These are phyloP conservation scores for Diplodia scrobiculata DNA, from an alignment of 2,329 filamentous ascomycete species.

Conservation along the genomic window DNA sequence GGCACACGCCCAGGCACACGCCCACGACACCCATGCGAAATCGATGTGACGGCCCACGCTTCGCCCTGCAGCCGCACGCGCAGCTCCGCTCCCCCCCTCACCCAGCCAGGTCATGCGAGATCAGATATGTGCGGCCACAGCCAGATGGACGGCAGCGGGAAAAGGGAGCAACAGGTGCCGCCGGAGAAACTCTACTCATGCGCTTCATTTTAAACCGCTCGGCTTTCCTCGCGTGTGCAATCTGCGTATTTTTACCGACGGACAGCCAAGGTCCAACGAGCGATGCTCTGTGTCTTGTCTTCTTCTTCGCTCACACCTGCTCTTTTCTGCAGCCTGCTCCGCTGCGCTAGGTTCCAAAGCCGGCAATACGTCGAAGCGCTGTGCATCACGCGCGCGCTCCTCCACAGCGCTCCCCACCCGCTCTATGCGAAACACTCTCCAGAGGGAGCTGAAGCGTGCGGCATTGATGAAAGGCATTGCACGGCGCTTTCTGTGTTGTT, in stretches of 20 bases:
- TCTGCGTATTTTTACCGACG: conserved; percentile 6
- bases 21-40: neutral
- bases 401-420: neutral
- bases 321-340: neutral
- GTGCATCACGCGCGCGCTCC: neutral
- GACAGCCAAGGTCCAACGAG: neutral
- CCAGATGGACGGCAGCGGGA: neutral
- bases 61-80: neutral
- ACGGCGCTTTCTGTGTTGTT: neutral
- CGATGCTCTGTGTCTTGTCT: neutral
- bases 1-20: no score
- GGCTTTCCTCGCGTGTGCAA: neutral
- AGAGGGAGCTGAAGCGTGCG: neutral
- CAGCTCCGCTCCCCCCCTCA: neutral
- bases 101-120: neutral
- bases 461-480: neutral
- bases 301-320: conserved; percentile 3
- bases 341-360: neutral
- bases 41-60: neutral
- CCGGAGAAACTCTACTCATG: conserved; percentile 1
- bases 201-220: neutral
- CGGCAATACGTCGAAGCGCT: conserved; percentile 16
- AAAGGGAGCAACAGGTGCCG: neutral
- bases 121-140: neutral
- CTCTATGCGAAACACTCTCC: conserved; percentile 9